Base-by-base conservation (phyloP, 106 monocot genomes). In the Gastrodia elata region DNA sequence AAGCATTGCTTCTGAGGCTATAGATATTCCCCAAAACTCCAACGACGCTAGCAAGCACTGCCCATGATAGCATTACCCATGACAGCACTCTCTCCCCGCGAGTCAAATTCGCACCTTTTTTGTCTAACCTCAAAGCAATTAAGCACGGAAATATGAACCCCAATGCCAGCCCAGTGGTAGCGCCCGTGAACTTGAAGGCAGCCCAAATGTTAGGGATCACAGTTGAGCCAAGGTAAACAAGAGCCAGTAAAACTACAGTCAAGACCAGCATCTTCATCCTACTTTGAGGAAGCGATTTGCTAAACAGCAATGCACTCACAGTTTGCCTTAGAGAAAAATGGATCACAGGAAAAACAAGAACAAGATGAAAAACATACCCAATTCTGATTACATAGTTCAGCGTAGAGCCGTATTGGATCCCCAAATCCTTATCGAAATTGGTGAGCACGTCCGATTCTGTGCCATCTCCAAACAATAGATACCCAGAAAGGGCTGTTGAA, bases 121-220 rank as follows among this genome's bases (percentile, higher is more conserved):
- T 88, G 67, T 88, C 84, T 33, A 94, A 68, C 48, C 81, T 86
- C 79, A 94, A 68, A 35, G 94, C 86, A 20, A 94, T 81, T 0
- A 91, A 81, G 37, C 91, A 57, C 1, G 94, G 94, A 70, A 94
- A 94, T 69, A 91, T 91, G 79, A 94, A 94, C 0, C 94, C 94
- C 55, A 94, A 70, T 0, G 86, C 80, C 7, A 91, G 52, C 26
- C 86, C 94, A 3, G 94, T 88, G 3, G 94, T 94, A 0, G 94
- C 94, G 1, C 94, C 94, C 20, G 94, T 91, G 43, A 94, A 94
- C 73, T 91, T 91, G 79, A 94, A 94, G 59, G 94, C 94, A 26
- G 86, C 82, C 94, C 94, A 94, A 27, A 94, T 94, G 75, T 91
- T 94, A 1, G 94, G 94, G 65, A 91, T 84, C 72, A 77, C 74